A percentile compares a stretch with the other conserved stretches of the same genome.
phyloP scores from a whole-genome alignment of 176 grass and related monocot species.

The Melocanna baccifera region DNA sequence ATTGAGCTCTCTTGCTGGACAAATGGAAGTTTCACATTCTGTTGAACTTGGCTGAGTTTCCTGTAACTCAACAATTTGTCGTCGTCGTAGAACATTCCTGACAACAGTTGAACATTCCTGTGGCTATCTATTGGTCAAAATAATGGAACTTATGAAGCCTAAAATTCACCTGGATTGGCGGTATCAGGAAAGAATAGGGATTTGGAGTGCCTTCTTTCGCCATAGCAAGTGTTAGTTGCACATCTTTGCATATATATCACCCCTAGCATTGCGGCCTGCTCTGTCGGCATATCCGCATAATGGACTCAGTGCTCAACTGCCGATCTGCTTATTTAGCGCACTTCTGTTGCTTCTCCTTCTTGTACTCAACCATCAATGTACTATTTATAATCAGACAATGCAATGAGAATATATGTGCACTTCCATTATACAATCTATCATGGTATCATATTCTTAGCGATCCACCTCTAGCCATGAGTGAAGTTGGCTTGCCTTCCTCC shows the following conservation, averaged over 20 bases:
- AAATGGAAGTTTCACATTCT: constrained; percentile 44
- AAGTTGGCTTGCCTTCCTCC: no score
- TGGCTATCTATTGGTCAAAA: constrained; percentile 8
- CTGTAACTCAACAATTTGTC: constrained; percentile 33
- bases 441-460: no score
- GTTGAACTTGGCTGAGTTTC: constrained; percentile 50
- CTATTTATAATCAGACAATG: no score
- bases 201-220: constrained; percentile 28
- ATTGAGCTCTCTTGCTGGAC: constrained; percentile 60
- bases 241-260: no score
- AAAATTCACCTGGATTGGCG: constrained; percentile 30
- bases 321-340: no score
- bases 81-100: background rate
- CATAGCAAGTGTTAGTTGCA: constrained; percentile 7
- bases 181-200: constrained; percentile 14
- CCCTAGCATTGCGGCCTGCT: background rate
- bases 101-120: background rate
- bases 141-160: background rate
- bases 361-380: no score
- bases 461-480: no score
- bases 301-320: no score
- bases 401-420: no score
- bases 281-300: no score
- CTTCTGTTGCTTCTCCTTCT: no score
- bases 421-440: no score